Evolutionary conservation across 148 eudicot genomes (phyloP).

Genomic region (Chenopodium berlandieri): DNA sequence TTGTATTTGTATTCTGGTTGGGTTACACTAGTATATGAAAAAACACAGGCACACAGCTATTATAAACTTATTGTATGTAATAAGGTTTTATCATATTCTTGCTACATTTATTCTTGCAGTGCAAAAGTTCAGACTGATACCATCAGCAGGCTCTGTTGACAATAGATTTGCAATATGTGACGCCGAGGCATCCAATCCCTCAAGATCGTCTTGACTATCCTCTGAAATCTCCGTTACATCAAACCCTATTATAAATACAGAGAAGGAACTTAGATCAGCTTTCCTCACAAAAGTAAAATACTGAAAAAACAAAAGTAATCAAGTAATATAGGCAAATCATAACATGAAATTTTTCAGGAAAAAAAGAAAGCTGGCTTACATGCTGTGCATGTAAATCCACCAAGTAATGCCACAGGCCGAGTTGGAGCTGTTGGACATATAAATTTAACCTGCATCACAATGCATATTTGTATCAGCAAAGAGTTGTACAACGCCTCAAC

Average conservation of each 20-base stretch:
- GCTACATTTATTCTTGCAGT: not conserved
- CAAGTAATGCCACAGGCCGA: constrained; percentile 85
- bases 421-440: constrained; percentile 99
- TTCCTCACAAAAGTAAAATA: not conserved
- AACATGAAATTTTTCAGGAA: not conserved
- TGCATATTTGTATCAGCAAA: constrained; percentile 3
- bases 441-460: constrained; percentile 75
- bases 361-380: constrained; percentile 44
- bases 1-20: not conserved
- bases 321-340: too few species aligned
- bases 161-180: constrained; percentile 85
- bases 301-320: not conserved
- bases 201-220: constrained; percentile 78
- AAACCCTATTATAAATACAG: constrained; percentile 64
- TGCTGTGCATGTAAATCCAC: constrained; percentile 93
- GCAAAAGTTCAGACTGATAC: constrained; percentile 36
- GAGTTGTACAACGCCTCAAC: too few species aligned
- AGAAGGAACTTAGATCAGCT: not conserved
- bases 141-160: constrained; percentile 90
- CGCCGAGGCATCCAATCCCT: constrained; percentile 90
- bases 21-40: not conserved
- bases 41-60: not conserved
- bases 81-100: not conserved
- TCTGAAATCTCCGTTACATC: constrained; percentile 87
- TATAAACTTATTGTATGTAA: not conserved